Percentiles rank a stretch among this genome's conserved stretches.
phyloP scores from a whole-genome alignment of 108 stramenopile genomes.

The Cyclostephanos invisitatus region DNA sequence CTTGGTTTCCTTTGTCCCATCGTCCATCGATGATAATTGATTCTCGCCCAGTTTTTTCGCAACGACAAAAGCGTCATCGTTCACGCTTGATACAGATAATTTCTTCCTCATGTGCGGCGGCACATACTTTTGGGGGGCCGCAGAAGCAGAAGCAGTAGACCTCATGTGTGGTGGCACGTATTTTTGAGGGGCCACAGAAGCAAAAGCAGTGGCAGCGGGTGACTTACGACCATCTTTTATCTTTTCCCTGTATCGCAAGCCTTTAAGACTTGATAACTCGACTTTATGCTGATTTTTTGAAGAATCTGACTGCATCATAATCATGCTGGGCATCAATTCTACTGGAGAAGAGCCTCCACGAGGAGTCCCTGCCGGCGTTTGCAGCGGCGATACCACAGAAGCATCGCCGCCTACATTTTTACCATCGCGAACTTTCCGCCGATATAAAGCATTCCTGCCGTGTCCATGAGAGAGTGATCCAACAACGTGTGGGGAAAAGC shows the following conservation, averaged over 20 bases:
- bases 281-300: conserved; percentile 2
- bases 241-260: neutral
- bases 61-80: neutral
- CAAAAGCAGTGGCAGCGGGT: neutral
- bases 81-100: conserved; percentile 5
- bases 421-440: conserved; percentile 41
- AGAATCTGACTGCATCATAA: conserved; percentile 12
- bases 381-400: conserved; percentile 11
- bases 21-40: conserved; percentile 18
- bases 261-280: conserved; percentile 10
- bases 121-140: conserved; percentile 35
- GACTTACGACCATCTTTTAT: neutral
- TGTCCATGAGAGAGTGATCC: conserved; percentile 59
- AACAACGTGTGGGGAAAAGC: conserved; percentile 13
- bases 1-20: conserved; percentile 1
- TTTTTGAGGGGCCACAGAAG: conserved; percentile 22
- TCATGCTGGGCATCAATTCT: conserved; percentile 1
- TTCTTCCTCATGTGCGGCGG: conserved; percentile 58
- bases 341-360: conserved; percentile 43
- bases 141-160: conserved; percentile 28
- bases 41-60: conserved; percentile 5
- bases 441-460: conserved; percentile 53
- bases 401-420: conserved; percentile 3
- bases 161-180: conserved; percentile 36
- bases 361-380: conserved; percentile 29